Evolutionary conservation across 192 early-diverging fungal species (phyloP).

Genomic region (Backusella parvicylindrica): DNA sequence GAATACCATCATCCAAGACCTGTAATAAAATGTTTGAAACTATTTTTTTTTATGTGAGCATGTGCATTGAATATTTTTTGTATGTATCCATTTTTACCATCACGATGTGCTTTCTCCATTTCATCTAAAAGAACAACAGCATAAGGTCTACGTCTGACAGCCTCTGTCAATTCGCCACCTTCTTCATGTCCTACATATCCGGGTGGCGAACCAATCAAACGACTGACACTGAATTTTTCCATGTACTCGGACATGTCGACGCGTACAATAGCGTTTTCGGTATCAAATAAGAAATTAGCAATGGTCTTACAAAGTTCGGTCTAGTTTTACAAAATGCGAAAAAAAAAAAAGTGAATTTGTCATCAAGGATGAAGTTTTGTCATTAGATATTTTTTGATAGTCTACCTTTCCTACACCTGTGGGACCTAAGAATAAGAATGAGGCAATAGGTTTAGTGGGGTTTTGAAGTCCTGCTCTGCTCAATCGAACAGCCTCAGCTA

Average conservation of each 20-base stretch:
- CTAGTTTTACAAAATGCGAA: slow-evolving; percentile 3
- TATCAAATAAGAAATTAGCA: slow-evolving; percentile 91
- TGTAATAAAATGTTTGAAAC: slow-evolving; percentile 80
- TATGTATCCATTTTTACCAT: slow-evolving; percentile 22
- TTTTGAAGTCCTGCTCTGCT: slow-evolving; percentile 88
- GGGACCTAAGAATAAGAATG: slow-evolving; percentile 95
- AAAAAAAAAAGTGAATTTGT: not conserved
- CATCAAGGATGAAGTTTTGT: slow-evolving; percentile 13
- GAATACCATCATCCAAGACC: slow-evolving; percentile 89
- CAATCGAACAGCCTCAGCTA: slow-evolving; percentile 83
- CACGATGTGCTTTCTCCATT: slow-evolving; percentile 93
- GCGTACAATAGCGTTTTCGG: slow-evolving; percentile 91
- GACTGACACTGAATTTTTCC: slow-evolving; percentile 70
- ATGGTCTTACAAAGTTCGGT: slow-evolving; percentile 78
- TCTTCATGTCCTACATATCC: slow-evolving; percentile 97
- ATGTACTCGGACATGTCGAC: slow-evolving; percentile 99
- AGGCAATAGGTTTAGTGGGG: slow-evolving; percentile 78
- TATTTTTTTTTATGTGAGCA: slow-evolving; percentile 13
- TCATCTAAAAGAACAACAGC: slow-evolving; percentile 96
- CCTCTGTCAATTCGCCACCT: slow-evolving; percentile 95
- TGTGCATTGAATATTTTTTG: not conserved
- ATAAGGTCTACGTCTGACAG: slow-evolving; percentile 88
- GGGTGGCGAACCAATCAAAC: slow-evolving; percentile 93
- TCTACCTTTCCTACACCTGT: slow-evolving; percentile 89
- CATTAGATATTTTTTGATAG: slow-evolving; percentile 2